A percentile compares a stretch with the other conserved stretches of the same genome.
These are phyloP conservation scores for Niveomyces coronatus DNA, from an alignment of 2,329 filamentous ascomycete species.

Conservation along the genomic window DNA sequence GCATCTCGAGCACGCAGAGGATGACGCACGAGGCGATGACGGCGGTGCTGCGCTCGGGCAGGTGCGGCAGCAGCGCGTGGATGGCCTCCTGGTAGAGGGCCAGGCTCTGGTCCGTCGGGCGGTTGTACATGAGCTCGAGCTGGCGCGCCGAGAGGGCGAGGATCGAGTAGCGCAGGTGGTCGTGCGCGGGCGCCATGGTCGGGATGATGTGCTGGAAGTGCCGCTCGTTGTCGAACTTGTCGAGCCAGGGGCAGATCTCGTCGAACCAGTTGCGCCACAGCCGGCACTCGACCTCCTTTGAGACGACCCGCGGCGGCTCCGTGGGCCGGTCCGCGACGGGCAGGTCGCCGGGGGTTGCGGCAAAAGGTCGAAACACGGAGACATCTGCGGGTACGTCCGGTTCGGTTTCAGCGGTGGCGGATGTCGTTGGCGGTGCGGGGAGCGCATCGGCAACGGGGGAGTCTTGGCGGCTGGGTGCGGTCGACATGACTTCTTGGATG, in stretches of 20 bases:
- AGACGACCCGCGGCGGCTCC: neutral
- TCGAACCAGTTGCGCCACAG: conserved; percentile 33
- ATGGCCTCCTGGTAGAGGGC: conserved; percentile 42
- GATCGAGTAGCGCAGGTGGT: conserved; percentile 37
- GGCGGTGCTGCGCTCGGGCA: conserved; percentile 35
- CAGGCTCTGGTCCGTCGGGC: conserved; percentile 28
- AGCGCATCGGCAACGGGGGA: conserved; percentile 6
- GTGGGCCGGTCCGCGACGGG: too few relatives aligned
- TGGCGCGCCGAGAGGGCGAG: conserved; percentile 42
- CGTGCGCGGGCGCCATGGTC: conserved; percentile 31
- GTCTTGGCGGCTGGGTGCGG: conserved; percentile 21
- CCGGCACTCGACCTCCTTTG: conserved; percentile 21
- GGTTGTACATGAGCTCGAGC: conserved; percentile 27
- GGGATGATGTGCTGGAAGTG: conserved; percentile 39
- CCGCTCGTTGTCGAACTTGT: conserved; percentile 40
- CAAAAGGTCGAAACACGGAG: too few relatives aligned
- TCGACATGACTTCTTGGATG: conserved; percentile 32
- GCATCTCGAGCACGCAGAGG: conserved; percentile 45
- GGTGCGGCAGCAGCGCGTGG: conserved; percentile 34
- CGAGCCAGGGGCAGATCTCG: conserved; percentile 35
- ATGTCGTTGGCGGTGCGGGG: too few relatives aligned
- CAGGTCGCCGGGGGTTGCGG: too few relatives aligned
- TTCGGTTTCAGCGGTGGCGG: neutral
- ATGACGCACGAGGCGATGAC: conserved; percentile 44
- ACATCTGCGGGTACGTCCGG: conserved; percentile 1